Evolutionary conservation across 208 protist genomes (phyloP).

Genomic region (Trypanosoma mega): DNA sequence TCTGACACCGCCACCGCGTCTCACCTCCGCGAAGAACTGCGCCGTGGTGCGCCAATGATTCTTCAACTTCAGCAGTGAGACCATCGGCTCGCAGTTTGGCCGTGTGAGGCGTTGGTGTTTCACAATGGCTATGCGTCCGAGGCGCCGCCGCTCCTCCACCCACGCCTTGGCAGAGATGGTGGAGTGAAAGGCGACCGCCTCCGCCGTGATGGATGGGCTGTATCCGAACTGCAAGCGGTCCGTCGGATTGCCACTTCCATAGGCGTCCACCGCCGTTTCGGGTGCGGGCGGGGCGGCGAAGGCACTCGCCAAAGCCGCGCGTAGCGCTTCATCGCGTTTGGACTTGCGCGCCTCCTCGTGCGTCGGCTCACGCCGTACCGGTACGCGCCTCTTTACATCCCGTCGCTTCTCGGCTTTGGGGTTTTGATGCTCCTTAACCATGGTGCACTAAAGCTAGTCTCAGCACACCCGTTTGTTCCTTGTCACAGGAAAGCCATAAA

Average conservation of each 20-base stretch:
- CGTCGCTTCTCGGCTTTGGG: not conserved
- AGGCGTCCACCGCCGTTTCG: constrained; percentile 38
- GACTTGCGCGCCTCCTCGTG: not conserved
- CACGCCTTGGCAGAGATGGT: constrained; percentile 43
- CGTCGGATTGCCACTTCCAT: constrained; percentile 75
- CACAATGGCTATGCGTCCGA: constrained; percentile 33
- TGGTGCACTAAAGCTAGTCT: no score
- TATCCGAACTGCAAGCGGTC: constrained; percentile 90
- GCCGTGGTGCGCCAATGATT: constrained; percentile 64
- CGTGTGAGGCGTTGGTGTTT: constrained; percentile 46
- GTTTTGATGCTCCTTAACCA: not conserved
- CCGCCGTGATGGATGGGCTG: constrained; percentile 55
- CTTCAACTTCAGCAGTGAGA: constrained; percentile 75
- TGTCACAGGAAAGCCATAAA: no score
- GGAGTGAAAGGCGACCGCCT: constrained; percentile 78
- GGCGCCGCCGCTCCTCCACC: constrained; percentile 36
- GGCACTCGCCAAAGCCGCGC: constrained; percentile 27
- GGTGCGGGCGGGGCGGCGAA: constrained; percentile 8
- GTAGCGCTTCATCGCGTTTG: constrained; percentile 31
- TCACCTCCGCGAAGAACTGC: constrained; percentile 51
- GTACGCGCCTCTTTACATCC: not conserved
- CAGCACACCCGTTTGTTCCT: not conserved
- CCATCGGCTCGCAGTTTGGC: constrained; percentile 74
- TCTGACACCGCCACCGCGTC: constrained; percentile 21
- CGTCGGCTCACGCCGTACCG: not conserved